Conservation (phyloP, 2,329 filamentous ascomycete species). For the Aphanoascus verrucosus region DNA sequence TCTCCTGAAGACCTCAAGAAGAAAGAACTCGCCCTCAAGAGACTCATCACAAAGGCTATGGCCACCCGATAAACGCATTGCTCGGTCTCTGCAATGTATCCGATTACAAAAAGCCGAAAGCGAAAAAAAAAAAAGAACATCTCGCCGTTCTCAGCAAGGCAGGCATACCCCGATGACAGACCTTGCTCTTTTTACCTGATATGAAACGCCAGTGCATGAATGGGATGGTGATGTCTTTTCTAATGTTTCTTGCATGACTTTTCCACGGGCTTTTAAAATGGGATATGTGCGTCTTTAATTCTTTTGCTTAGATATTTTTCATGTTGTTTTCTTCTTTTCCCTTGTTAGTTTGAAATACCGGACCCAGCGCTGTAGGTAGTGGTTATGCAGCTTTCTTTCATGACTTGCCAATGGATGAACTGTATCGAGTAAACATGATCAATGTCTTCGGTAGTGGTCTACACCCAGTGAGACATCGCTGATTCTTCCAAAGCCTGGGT, state of each 20-base stretch:
- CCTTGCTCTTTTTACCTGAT: constrained; percentile 5
- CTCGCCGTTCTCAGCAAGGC: constrained; percentile 10
- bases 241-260: constrained; percentile 12
- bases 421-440: background rate
- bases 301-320: constrained; percentile 7
- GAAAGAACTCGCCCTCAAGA: constrained; percentile 97
- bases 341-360: constrained; percentile 4
- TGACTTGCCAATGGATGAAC: constrained; percentile 3
- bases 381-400: constrained; percentile 3
- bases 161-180: constrained; percentile 8
- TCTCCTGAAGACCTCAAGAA: constrained; percentile 94
- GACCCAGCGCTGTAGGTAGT: constrained; percentile 8
- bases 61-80: constrained; percentile 60
- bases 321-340: background rate
- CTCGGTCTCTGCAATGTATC: background rate
- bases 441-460: background rate
- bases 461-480: background rate
- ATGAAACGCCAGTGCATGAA: constrained; percentile 6
- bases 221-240: constrained; percentile 8
- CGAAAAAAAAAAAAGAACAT: constrained; percentile 7
- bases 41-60: constrained; percentile 97
- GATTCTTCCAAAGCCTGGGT: too few species aligned
- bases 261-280: constrained; percentile 10
- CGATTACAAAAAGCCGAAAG: constrained; percentile 15
- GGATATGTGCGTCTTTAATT: constrained; percentile 8